Evolutionary conservation across 805 yeast species (phyloP).

Genomic region (Debaryomyces tyrocola): DNA sequence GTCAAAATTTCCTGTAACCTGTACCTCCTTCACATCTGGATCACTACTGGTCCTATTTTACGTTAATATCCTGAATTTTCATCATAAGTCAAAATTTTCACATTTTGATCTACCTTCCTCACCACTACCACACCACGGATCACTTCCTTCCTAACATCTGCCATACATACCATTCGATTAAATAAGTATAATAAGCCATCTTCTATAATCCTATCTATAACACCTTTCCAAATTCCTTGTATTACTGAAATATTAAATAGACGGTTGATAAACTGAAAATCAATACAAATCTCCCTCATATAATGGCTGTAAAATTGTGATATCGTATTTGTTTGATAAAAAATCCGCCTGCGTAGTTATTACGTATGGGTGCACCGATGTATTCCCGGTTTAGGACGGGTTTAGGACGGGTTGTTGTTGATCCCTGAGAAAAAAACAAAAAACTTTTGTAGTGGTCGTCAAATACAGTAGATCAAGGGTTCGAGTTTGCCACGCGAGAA

Average conservation of each 20-base stretch:
- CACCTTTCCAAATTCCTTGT: background rate
- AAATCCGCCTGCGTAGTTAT: background rate
- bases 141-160: background rate
- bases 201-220: background rate
- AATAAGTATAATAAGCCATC: conserved; percentile 14
- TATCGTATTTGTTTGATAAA: background rate
- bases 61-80: conserved; percentile 3
- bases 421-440: too few relatives aligned
- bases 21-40: conserved; percentile 19
- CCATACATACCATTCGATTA: conserved; percentile 15
- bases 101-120: background rate
- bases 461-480: too few relatives aligned
- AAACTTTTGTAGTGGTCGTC: too few relatives aligned
- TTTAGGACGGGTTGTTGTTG: too few relatives aligned
- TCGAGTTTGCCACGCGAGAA: too few relatives aligned
- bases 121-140: background rate
- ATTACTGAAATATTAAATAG: too few relatives aligned
- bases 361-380: background rate
- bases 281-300: background rate
- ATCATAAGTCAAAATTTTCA: background rate
- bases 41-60: conserved; percentile 10
- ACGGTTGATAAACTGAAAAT: too few relatives aligned
- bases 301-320: background rate
- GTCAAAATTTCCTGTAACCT: conserved; percentile 43
- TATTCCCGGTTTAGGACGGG: too few relatives aligned